phyloP scores from a whole-genome alignment of 2,329 filamentous ascomycete genomes.

The Byssoonygena ceratinophila region DNA sequence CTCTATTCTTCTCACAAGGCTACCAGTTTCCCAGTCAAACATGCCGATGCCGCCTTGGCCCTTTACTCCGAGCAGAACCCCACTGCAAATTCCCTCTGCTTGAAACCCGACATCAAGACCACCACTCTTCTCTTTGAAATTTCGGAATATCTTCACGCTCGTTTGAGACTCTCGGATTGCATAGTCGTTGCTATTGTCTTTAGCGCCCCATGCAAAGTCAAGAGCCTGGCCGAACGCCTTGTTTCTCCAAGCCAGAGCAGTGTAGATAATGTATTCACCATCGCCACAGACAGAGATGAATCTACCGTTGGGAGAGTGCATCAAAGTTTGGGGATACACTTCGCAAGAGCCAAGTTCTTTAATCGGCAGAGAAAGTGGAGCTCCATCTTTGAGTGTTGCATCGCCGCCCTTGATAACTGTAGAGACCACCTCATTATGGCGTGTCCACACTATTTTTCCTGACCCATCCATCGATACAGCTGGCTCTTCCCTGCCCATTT shows the following conservation, averaged over 20 bases:
- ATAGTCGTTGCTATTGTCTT: conserved; percentile 97
- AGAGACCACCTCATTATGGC: conserved; percentile 88
- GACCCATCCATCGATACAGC: conserved; percentile 95
- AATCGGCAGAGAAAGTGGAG: conserved; percentile 71
- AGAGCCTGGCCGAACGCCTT: conserved; percentile 92
- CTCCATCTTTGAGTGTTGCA: conserved; percentile 72
- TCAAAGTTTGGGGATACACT: conserved; percentile 86
- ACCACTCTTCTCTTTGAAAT: conserved; percentile 84
- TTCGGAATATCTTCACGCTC: conserved; percentile 94
- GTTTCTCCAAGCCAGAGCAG: conserved; percentile 89
- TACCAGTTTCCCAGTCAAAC: conserved; percentile 90
- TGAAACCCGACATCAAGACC: conserved; percentile 92
- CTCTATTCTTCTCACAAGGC: conserved; percentile 84
- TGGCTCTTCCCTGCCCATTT: conserved; percentile 93
- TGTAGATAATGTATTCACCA: conserved; percentile 98
- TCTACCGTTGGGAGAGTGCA: conserved; percentile 90
- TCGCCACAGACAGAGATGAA: conserved; percentile 88
- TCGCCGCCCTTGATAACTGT: conserved; percentile 92
- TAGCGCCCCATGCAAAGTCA: conserved; percentile 94
- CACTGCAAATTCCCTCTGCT: conserved; percentile 80
- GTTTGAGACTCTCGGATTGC: conserved; percentile 90
- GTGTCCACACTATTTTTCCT: conserved; percentile 92
- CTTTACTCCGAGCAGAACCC: conserved; percentile 83
- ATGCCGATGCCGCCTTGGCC: conserved; percentile 90
- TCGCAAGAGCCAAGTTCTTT: conserved; percentile 96